Evolutionary conservation across 768 basidiomycete species (phyloP).

Genomic region (Rhizopogon vulgaris): DNA sequence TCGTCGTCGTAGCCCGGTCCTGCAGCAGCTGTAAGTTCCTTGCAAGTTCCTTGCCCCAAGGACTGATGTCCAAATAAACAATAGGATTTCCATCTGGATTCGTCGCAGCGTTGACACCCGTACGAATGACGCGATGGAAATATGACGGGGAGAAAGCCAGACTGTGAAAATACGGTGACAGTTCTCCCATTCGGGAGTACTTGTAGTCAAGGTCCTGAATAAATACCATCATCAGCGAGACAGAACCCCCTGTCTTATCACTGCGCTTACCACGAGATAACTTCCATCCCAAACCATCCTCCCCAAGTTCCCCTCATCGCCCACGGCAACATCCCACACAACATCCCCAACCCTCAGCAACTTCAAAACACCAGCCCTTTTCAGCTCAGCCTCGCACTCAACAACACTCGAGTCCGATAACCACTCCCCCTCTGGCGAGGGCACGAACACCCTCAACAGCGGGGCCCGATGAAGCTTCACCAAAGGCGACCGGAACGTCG

Average conservation of each 20-base stretch:
- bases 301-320: constrained; percentile 83
- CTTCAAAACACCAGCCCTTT: constrained; percentile 55
- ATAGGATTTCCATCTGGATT: constrained; percentile 55
- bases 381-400: constrained; percentile 78
- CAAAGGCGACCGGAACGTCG: constrained; percentile 62
- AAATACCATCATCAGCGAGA: constrained; percentile 11
- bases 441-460: constrained; percentile 75
- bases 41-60: constrained; percentile 77
- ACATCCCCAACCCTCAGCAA: constrained; percentile 73
- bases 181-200: constrained; percentile 68
- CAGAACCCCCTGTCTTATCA: constrained; percentile 2
- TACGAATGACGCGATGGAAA: constrained; percentile 80
- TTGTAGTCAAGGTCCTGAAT: constrained; percentile 78
- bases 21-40: constrained; percentile 70
- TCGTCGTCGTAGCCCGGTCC: constrained; percentile 72
- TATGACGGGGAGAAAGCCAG: constrained; percentile 83
- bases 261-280: constrained; percentile 60
- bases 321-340: constrained; percentile 82
- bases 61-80: constrained; percentile 65
- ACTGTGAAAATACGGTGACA: constrained; percentile 75
- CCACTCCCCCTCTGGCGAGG: constrained; percentile 84
- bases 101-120: constrained; percentile 23
- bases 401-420: constrained; percentile 74
- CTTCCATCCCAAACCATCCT: constrained; percentile 84
- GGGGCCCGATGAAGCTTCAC: constrained; percentile 70